phyloP scores from a whole-genome alignment of 78 protist genomes.

The Speleostelium caveatum region DNA sequence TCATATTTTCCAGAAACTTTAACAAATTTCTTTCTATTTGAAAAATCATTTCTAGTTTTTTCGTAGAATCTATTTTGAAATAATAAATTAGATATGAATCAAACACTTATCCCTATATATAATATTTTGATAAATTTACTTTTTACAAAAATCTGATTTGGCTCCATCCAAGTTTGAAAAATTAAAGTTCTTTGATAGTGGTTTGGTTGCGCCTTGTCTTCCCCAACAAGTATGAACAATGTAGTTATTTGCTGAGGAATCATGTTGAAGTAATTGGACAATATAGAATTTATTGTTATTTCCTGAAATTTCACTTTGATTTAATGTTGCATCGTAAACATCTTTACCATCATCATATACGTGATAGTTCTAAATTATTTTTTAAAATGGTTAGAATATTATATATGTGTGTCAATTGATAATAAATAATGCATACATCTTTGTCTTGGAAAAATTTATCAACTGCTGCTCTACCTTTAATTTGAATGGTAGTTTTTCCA shows the following conservation, averaged over 20 bases:
- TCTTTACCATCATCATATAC: slow-evolving; percentile 79
- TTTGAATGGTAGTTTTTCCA: background rate
- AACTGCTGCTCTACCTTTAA: slow-evolving; percentile 84
- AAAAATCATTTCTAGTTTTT: slow-evolving; percentile 80
- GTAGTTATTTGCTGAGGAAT: slow-evolving; percentile 17
- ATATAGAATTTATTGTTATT: slow-evolving; percentile 91
- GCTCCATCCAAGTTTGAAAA: background rate
- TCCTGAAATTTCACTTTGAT: slow-evolving; percentile 87
- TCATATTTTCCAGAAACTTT: slow-evolving; percentile 77
- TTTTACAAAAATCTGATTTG: slow-evolving; percentile 13
- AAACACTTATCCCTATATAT: background rate
- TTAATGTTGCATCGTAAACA: slow-evolving; percentile 83
- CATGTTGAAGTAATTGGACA: slow-evolving; percentile 85
- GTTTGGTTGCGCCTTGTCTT: slow-evolving; percentile 72
- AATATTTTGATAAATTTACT: slow-evolving; percentile 10
- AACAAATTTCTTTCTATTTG: slow-evolving; percentile 33
- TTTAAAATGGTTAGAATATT: background rate
- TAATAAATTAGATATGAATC: background rate
- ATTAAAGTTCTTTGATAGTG: background rate
- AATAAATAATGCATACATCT: slow-evolving; percentile 1
- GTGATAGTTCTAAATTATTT: slow-evolving; percentile 12
- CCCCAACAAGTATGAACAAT: slow-evolving; percentile 89
- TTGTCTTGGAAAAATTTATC: slow-evolving; percentile 35
- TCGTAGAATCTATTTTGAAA: slow-evolving; percentile 47
- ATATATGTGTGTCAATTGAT: background rate